A percentile compares a stretch with the other conserved stretches of the same genome.
Evolutionary conservation across 2,329 filamentous ascomycete species (phyloP).

Genomic region (Aspergillus quadricinctus): DNA sequence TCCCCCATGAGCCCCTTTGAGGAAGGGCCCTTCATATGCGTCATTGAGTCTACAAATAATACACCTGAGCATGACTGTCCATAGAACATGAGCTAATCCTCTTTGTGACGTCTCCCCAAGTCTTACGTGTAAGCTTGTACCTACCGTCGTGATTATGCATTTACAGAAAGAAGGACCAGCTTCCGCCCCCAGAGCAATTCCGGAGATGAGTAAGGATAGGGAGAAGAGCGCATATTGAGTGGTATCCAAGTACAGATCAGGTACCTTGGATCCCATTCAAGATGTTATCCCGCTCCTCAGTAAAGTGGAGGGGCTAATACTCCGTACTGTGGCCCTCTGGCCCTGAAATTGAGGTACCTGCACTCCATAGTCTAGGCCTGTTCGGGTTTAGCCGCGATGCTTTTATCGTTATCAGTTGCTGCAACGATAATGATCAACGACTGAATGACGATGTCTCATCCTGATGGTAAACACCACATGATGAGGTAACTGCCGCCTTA

Average conservation of each 20-base stretch:
- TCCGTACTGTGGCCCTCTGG: neutral
- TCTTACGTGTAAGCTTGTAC: neutral
- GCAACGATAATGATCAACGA: neutral
- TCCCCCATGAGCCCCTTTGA: neutral
- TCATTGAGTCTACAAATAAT: neutral
- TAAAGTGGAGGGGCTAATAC: neutral
- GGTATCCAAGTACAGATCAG: neutral
- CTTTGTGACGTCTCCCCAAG: neutral
- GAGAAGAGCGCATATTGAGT: neutral
- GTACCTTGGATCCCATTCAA: neutral
- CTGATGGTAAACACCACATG: constrained; percentile 4
- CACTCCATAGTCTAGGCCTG: neutral
- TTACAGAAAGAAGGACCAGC: neutral
- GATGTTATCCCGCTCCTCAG: neutral
- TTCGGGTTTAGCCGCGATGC: neutral
- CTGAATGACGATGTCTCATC: neutral
- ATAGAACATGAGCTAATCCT: neutral
- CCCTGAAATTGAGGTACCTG: neutral
- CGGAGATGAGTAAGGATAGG: neutral
- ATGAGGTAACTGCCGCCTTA: constrained; percentile 5
- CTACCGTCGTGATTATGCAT: neutral
- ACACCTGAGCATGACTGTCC: neutral
- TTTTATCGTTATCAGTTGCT: neutral
- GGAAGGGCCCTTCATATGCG: neutral
- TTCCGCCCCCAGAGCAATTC: neutral